Evolutionary conservation across 73 alveolate species (phyloP).

Genomic region (Paramecium sexaurelia): DNA sequence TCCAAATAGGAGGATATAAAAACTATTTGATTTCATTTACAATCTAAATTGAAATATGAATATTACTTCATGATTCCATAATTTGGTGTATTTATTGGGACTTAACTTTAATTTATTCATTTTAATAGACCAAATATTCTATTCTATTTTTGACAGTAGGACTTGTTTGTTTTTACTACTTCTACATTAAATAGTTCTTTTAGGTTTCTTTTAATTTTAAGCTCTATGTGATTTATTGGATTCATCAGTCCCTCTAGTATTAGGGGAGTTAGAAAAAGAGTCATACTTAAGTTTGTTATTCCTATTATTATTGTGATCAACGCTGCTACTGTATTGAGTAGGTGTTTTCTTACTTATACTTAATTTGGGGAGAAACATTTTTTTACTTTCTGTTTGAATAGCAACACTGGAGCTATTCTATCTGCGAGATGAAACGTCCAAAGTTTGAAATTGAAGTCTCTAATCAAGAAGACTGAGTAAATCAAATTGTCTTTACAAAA

Average conservation of each 20-base stretch:
- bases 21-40: neutral
- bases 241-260: neutral
- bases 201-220: neutral
- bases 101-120: constrained; percentile 21
- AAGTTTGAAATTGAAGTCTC: neutral
- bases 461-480: neutral
- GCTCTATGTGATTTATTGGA: neutral
- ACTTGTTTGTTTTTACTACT: neutral
- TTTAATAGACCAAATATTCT: neutral
- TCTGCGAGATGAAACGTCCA: neutral
- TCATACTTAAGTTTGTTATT: neutral
- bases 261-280: neutral
- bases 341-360: neutral
- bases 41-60: neutral
- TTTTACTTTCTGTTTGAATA: neutral
- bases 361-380: neutral
- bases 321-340: neutral
- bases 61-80: constrained; percentile 39
- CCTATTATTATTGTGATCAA: neutral
- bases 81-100: neutral
- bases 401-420: neutral
- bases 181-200: constrained; percentile 1
- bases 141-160: neutral
- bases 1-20: constrained; percentile 42
- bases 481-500: neutral